Base-by-base conservation (phyloP, 306 rosid genomes). In the Malus domestica region DNA sequence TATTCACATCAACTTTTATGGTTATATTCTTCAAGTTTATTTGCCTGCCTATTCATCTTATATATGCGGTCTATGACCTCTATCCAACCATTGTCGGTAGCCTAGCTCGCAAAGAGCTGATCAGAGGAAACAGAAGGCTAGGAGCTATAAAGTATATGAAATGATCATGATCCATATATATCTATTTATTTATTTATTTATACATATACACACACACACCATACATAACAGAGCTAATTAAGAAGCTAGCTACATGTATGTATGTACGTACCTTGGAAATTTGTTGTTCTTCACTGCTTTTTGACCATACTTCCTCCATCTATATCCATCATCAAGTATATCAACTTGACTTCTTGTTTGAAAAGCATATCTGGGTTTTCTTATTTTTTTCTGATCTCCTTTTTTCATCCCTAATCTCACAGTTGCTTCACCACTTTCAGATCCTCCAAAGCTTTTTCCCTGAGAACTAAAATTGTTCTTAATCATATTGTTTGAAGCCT, bases 301-400 rank as follows among this genome's bases (percentile, higher is more conserved):
- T 49, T 86, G 90, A 3, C 90, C 90, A 68, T 86, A 86, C 74
- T 86, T 86, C 76, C 90, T 81, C 90, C 90, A 86, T 40, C 90
- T 58, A 60, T 83, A 86, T 10, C 90, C 90, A 73, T 86, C 90
- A 58, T 86, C 90, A 38, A 86, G 90, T 49, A 86, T 84, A 65
- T 86, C 90, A 66, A 86, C 90, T 63, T 84, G 90, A 72, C 90
- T 86, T 62, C 90, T 84, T 10, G 90, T 86, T 69, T 86, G 88
- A 67, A 86, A 86, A 64, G 90, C 88, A 70, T 86, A 79, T 81
- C 82, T 81, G 3, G 90, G 88, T 57, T 79, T 86, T 44, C 77
- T 79, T 40, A 67, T 59, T 63, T 84, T 86, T 82, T 84, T 86
- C 55, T 49, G 20, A 30, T 80, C 80, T 12, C 85, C 81, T 60